phyloP scores from a whole-genome alignment of 192 early-diverging fungal genomes.

The Dissophora globulifera region DNA sequence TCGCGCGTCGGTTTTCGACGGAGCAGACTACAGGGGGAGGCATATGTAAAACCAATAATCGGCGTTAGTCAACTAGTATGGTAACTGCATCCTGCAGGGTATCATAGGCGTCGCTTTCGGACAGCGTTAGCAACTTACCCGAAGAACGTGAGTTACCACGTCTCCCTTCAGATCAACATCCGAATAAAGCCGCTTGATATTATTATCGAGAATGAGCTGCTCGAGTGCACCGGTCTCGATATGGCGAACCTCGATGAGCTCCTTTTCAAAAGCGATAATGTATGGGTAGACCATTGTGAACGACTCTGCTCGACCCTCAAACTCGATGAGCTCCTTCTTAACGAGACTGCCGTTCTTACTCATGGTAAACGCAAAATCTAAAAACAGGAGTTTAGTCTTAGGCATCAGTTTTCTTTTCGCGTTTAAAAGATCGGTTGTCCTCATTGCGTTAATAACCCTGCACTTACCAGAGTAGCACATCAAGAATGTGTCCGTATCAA shows the following conservation, averaged over 20 bases:
- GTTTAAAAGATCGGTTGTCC: too few species aligned
- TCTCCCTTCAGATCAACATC: constrained; percentile 17
- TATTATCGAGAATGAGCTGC: constrained; percentile 27
- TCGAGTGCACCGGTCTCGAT: constrained; percentile 68
- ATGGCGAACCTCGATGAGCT: constrained; percentile 89
- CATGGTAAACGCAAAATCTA: constrained; percentile 92
- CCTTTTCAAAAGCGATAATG: constrained; percentile 87
- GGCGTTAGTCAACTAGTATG: too few species aligned
- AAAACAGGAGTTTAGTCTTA: too few species aligned
- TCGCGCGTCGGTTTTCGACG: constrained; percentile 6
- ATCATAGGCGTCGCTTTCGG: too few species aligned
- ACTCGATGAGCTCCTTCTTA: constrained; percentile 81
- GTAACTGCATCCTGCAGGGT: too few species aligned
- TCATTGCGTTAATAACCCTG: too few species aligned
- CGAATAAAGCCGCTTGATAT: constrained; percentile 18
- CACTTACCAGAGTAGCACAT: constrained; percentile 89
- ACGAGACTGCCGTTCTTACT: constrained; percentile 76
- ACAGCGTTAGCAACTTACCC: constrained; percentile 12
- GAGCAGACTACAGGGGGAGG: constrained; percentile 10
- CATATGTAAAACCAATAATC: too few species aligned
- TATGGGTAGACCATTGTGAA: constrained; percentile 86
- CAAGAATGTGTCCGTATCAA: constrained; percentile 72
- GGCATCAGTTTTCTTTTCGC: too few species aligned
- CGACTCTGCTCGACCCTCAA: constrained; percentile 84
- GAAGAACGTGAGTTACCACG: constrained; percentile 18